Base-by-base conservation (phyloP, 1,284 basidiomycete genomes). In the Sutorius eximius region DNA sequence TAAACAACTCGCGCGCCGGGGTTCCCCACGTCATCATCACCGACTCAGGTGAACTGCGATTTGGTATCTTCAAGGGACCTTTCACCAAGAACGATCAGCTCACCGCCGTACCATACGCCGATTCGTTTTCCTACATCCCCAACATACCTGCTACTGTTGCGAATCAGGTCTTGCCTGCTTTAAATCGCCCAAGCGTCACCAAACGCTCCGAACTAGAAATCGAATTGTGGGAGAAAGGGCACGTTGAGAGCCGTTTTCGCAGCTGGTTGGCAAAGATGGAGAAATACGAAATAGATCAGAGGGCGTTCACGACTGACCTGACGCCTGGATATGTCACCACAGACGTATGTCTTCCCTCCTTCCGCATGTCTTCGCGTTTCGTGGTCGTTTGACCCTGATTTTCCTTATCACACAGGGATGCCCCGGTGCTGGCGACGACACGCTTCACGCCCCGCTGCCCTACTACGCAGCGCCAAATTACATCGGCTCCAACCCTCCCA, bases 11-110 rank as follows among this genome's bases (percentile, higher is more conserved):
- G 12, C 80, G 86, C 33, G 76, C 81, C 3, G 67, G 65, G 15
- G 78, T 82, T 51, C 82, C 86, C 18, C 84, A 81, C 58, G 71
- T 91, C 55, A 82, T 91, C 67, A 81, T 93, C 57, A 77, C 79
- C 49, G 88, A 92, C 71, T 83, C 87, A 1, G 91, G 87, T 16
- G 84, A 78, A n/a, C 78, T 87, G 64, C 82, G 91, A 44, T 93
- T 87, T 72, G 86, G 91, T 62, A 68, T 94, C 44, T 82, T 81
- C 65, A 59, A 75, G 3, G 91, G 90, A 1, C 59, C 81, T 5
- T 92, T 93, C 72, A 86, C 86, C 44, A 82, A 83, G 64, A 91
- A 93, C 68, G 90, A 93, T 69, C 84, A 91, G 67, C 77, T 90
- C 27, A 89, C 87, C 0, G 79, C 82, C 1, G 84, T 82, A n/a